Conservation (phyloP, 2,329 filamentous ascomycete species). For the Macrophomina tecta region DNA sequence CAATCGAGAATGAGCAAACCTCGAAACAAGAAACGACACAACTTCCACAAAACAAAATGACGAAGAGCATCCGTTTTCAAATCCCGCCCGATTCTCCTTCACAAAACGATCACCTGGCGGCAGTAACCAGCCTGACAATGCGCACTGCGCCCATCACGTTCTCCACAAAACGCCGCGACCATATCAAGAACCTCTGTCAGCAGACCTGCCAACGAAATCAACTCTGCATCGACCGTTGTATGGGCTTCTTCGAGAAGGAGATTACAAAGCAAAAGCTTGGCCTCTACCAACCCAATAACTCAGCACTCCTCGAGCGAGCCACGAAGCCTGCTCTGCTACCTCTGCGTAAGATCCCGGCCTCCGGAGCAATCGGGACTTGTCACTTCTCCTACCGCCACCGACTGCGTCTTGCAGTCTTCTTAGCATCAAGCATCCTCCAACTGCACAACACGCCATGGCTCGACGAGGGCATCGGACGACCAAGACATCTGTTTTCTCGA, state of each 20-base stretch:
- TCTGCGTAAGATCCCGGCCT: not conserved
- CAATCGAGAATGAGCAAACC: not conserved
- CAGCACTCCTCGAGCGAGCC: not conserved
- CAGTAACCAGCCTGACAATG: no score
- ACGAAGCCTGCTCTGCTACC: not conserved
- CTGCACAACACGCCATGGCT: conserved; percentile 38
- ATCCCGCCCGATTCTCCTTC: not conserved
- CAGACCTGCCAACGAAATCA: no score
- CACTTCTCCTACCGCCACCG: conserved; percentile 23
- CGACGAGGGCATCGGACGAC: conserved; percentile 33
- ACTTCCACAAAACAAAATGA: not conserved
- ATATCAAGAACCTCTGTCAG: no score
- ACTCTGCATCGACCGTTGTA: not conserved
- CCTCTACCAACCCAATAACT: not conserved
- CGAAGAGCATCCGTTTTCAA: not conserved
- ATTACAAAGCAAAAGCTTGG: not conserved
- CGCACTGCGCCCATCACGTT: no score
- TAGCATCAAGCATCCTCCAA: conserved; percentile 35
- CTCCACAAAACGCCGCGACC: no score
- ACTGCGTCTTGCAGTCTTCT: conserved; percentile 33
- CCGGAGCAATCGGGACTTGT: not conserved
- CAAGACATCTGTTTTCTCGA: conserved; percentile 35
- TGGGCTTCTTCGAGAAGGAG: not conserved
- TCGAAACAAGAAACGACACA: not conserved
- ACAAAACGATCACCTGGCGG: no score